phyloP scores from a whole-genome alignment of 108 stramenopile genomes.

The Nannochloropsis oceanica region DNA sequence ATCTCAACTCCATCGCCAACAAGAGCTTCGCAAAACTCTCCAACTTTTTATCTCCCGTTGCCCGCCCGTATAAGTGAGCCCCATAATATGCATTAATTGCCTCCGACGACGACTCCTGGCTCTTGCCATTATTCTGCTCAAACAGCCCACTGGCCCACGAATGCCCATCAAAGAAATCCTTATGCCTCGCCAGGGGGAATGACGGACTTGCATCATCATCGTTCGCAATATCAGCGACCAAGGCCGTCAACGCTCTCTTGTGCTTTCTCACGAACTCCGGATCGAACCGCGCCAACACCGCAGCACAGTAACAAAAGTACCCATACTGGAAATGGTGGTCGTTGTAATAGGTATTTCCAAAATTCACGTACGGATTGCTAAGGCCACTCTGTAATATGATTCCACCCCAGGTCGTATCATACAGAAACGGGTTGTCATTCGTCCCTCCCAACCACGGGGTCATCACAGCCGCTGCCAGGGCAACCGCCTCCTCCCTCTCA shows the following conservation, averaged over 20 bases:
- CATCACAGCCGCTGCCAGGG: background rate
- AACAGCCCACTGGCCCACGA: constrained; percentile 42
- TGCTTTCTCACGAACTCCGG: background rate
- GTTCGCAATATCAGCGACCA: constrained; percentile 17
- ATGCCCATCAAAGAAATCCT: constrained; percentile 29
- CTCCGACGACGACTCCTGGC: constrained; percentile 90
- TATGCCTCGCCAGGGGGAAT: constrained; percentile 17
- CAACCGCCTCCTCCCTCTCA: constrained; percentile 1
- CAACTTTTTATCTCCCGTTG: constrained; percentile 36
- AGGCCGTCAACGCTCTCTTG: background rate
- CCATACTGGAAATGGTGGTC: constrained; percentile 46
- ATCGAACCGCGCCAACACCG: constrained; percentile 2
- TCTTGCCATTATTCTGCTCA: constrained; percentile 63
- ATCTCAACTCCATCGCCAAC: background rate
- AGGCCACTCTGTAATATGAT: background rate
- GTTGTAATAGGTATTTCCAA: constrained; percentile 27
- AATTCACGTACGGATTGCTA: constrained; percentile 3
- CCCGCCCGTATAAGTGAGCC: constrained; percentile 67
- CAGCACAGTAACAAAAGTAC: constrained; percentile 3
- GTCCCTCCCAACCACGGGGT: background rate
- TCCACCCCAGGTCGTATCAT: constrained; percentile 14
- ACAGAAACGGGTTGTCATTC: constrained; percentile 5
- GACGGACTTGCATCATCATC: background rate
- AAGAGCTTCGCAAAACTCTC: background rate
- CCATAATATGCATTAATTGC: constrained; percentile 89